A percentile compares a stretch with the other conserved stretches of the same genome.
These are phyloP conservation scores for Phytophthora ramorum DNA, from an alignment of 352 stramenopile species.

Conservation along the genomic window DNA sequence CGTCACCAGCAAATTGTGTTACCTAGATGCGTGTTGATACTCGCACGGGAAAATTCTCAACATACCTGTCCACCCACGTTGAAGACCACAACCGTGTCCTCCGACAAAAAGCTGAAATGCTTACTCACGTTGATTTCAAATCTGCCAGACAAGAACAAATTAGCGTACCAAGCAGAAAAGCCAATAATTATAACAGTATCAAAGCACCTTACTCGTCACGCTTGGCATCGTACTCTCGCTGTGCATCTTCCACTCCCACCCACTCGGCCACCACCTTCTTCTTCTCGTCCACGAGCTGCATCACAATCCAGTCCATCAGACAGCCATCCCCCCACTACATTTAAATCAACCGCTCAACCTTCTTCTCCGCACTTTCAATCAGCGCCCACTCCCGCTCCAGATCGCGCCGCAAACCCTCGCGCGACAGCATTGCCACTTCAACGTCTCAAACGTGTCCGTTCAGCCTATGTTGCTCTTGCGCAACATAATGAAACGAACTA, in stretches of 20 bases:
- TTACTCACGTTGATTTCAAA: slow-evolving; percentile 67
- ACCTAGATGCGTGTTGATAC: not conserved
- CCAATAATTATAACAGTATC: not conserved
- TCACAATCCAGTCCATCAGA: not conserved
- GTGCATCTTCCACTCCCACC: slow-evolving; percentile 67
- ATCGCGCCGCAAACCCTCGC: slow-evolving; percentile 57
- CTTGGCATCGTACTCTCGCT: slow-evolving; percentile 70
- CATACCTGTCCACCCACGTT: slow-evolving; percentile 72
- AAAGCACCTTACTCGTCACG: slow-evolving; percentile 50
- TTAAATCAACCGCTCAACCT: slow-evolving; percentile 30
- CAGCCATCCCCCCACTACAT: not conserved
- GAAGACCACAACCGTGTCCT: slow-evolving; percentile 65
- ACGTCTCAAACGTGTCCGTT: slow-evolving; percentile 4
- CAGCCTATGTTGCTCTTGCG: not conserved
- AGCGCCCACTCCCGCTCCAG: slow-evolving; percentile 69
- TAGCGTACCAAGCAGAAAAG: not conserved
- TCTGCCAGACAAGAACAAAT: slow-evolving; percentile 24
- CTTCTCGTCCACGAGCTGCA: slow-evolving; percentile 75
- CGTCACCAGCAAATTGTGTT: not conserved
- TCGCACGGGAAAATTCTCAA: not conserved
- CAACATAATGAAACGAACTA: not conserved
- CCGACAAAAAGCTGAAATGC: slow-evolving; percentile 62
- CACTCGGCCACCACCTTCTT: slow-evolving; percentile 79
- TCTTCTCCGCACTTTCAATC: slow-evolving; percentile 68
- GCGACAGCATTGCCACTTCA: slow-evolving; percentile 48